Evolutionary conservation across 331 rosid genomes (phyloP), one percentile per base, ranked within the genome.

Genomic region (Malus hybrid): DNA sequence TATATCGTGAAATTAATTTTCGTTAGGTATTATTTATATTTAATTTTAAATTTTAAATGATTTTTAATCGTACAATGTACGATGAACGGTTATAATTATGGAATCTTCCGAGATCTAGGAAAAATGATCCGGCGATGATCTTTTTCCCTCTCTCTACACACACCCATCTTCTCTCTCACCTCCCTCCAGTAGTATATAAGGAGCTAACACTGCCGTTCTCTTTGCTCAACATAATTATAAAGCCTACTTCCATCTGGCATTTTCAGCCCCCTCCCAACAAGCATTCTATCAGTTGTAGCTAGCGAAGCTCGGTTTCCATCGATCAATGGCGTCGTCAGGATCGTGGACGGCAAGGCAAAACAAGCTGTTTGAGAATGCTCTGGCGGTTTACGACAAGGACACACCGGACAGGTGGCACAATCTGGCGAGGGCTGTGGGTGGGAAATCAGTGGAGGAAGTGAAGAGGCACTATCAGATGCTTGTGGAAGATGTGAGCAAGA

Each of bases 321-420:
- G 20, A 57, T 18, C 61, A 72, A 93, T 90, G 98, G 89, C 82
- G 0, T 82, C 90, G 34, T 82, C 88, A 6, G 82, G 77, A 16
- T 87, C 97, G 7, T 93, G 98, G 98, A 93, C 96, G 15, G 56
- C 96, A 4, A 86, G 87, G 81, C 91, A 93, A 48, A 93, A 93
- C 89, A 93, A 93, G 58, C 73, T 32, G 68, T 93, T 93, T 63
- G 98, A 93, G 89, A 93, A 93, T 81, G 98, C 97, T 33, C 75
- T 93, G 75, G 97, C 93, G 12, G 76, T 89, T 44, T 87, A 84
- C 46, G 91, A 86, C 88, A 85, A 83, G 84, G 96, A 89, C 63
- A 86, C 88, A 5, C 93, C 94, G 5, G 98, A 88, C 29, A 83
- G 97, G 24, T 93, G 98, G 98, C 86, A 91, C 71, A 91, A 89